Evolutionary conservation across 2,329 filamentous ascomycete species (phyloP), one percentile per base, ranked within the genome.

Genomic region (Claviceps humidiphila): DNA sequence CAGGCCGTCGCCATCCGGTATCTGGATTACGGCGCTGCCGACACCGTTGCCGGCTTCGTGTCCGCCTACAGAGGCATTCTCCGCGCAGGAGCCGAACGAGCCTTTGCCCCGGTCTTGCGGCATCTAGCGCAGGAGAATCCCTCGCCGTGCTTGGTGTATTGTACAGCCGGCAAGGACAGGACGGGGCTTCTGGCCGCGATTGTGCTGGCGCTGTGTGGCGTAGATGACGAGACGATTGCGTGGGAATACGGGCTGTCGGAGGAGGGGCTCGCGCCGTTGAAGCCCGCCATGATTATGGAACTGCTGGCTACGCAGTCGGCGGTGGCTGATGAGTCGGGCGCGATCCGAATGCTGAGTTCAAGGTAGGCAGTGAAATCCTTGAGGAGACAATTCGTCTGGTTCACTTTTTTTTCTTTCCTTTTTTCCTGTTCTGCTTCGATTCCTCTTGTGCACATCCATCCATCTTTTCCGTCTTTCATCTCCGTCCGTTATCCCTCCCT

Each of bases 151-250:
- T 69, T 88, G 6, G 70, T 89, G 7, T 85, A 90, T 61, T 89
- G 86, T 65, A 86, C 84, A 0, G 84, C 83, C 0, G 86, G 86
- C 13, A 90, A 90, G 66, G 86, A 90, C 64, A 74, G 86, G 44
- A 89, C 86, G 0, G 86, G 86, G 2, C 74, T 89, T 4, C 68
- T 88, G 45, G 77, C 80, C 48, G 85, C 83, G 3, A 59, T 90
- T 42, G 63, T 89, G 8, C 71, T 88, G 41, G 68, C 76, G 26
- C 71, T 88, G 30, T 80, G 80, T 8, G 81, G 81, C 4, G 80
- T 87, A 0, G 65, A 72, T 1, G 74, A 81, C 56, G 70, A 77
- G 38, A 63, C 67, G 4, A 74, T 87, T n/a, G 83, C 82, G 0
- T 66, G 74, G 9, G 86, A 90, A 64, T 90, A 89, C 63, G 70